These are phyloP conservation scores for Pleurotus ostreatus DNA, from an alignment of 768 basidiomycete genomes.

Conservation along the genomic window DNA sequence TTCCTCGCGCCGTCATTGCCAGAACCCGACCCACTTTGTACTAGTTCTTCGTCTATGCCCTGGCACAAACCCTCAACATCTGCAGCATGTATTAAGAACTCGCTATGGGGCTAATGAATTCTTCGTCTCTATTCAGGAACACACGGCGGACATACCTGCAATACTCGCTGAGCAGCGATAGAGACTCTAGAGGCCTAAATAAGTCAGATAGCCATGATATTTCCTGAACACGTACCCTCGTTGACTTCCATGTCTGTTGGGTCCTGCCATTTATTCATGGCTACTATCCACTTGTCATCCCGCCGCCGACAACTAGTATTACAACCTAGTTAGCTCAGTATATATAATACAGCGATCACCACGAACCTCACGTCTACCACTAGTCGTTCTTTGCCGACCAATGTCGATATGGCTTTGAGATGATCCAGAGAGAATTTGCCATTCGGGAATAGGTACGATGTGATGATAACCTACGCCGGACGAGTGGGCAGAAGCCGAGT, in stretches of 20 bases:
- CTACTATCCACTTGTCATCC: conserved; percentile 81
- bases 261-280: conserved; percentile 99
- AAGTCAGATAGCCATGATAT: too few species aligned
- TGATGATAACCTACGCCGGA: conserved; percentile 82
- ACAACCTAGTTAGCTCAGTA: background rate
- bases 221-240: conserved; percentile 45
- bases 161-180: conserved; percentile 71
- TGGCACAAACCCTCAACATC: conserved; percentile 97
- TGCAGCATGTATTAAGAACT: conserved; percentile 96
- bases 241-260: conserved; percentile 92
- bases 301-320: conserved; percentile 73
- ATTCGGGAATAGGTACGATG: conserved; percentile 90
- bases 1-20: too few species aligned
- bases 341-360: background rate
- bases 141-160: conserved; percentile 58
- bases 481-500: too few species aligned
- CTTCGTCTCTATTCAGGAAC: background rate
- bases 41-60: conserved; percentile 90
- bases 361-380: conserved; percentile 92
- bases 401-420: conserved; percentile 54
- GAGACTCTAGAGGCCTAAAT: conserved; percentile 49
- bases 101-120: conserved; percentile 41
- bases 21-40: conserved; percentile 51
- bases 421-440: conserved; percentile 74
- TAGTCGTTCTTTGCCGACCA: conserved; percentile 78